Evolutionary conservation across 306 rosid species (phyloP).

Genomic region (Crotalaria pallida): DNA sequence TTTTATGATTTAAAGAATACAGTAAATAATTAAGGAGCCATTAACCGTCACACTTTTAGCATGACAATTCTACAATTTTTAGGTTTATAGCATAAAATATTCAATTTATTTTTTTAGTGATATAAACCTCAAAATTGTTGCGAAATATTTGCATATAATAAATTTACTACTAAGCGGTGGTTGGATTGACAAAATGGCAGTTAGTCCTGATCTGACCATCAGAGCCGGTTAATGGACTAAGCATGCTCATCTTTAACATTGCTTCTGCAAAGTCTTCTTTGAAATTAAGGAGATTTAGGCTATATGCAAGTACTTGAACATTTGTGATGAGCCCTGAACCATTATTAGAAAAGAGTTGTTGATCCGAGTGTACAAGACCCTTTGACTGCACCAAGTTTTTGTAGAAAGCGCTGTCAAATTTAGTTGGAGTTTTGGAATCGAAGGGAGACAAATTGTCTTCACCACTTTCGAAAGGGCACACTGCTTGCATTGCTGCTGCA

Average conservation of each 20-base stretch:
- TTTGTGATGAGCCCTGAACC: constrained; percentile 23
- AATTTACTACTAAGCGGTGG: not conserved
- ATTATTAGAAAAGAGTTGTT: constrained; percentile 22
- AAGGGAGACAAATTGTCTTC: constrained; percentile 14
- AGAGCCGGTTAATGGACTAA: constrained; percentile 19
- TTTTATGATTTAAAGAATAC: too few relatives aligned
- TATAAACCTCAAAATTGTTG: too few relatives aligned
- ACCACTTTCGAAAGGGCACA: constrained; percentile 28
- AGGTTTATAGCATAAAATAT: too few relatives aligned
- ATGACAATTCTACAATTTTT: too few relatives aligned
- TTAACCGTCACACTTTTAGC: too few relatives aligned
- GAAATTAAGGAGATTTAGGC: constrained; percentile 11
- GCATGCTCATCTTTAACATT: constrained; percentile 34
- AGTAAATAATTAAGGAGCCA: too few relatives aligned
- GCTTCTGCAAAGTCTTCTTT: constrained; percentile 37
- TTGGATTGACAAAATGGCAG: not conserved
- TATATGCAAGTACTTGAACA: constrained; percentile 20
- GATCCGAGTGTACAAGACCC: constrained; percentile 37
- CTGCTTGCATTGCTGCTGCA: constrained; percentile 4
- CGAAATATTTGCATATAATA: too few relatives aligned
- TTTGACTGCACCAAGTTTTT: constrained; percentile 6
- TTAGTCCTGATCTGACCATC: constrained; percentile 25
- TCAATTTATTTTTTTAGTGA: too few relatives aligned
- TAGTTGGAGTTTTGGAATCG: not conserved
- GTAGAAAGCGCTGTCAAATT: constrained; percentile 24